phyloP scores from a whole-genome alignment of 345 rosid genomes.

The Syzygium aromaticum region DNA sequence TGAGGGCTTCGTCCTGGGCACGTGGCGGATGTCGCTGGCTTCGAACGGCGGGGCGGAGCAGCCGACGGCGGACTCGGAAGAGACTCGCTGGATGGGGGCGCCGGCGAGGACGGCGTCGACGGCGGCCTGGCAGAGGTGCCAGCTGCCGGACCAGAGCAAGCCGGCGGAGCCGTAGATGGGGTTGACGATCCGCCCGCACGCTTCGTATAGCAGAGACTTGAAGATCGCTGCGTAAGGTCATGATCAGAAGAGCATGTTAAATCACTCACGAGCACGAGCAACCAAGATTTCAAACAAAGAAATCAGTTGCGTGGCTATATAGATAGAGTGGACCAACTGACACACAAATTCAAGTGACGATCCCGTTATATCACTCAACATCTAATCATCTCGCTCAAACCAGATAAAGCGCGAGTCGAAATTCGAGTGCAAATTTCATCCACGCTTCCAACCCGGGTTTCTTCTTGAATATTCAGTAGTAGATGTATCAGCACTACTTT shows the following conservation, averaged over 20 bases:
- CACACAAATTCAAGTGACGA: neutral
- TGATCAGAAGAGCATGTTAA: neutral
- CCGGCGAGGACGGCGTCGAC: slow-evolving; percentile 50
- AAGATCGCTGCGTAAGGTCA: slow-evolving; percentile 26
- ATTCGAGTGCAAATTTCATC: neutral
- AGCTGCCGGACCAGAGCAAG: slow-evolving; percentile 37
- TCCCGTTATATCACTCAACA: neutral
- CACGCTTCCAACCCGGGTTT: neutral
- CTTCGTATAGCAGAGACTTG: slow-evolving; percentile 52
- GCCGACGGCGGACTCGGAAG: slow-evolving; percentile 3
- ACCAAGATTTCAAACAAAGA: neutral
- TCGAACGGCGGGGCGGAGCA: neutral
- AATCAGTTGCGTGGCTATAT: neutral
- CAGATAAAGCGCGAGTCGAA: neutral
- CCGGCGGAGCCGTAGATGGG: slow-evolving; percentile 50
- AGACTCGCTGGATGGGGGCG: slow-evolving; percentile 7
- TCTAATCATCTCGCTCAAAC: neutral
- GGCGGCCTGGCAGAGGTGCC: slow-evolving; percentile 59
- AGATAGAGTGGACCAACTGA: neutral
- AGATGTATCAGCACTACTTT: neutral
- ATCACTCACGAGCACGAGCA: neutral
- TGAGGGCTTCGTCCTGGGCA: slow-evolving; percentile 6
- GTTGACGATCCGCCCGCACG: slow-evolving; percentile 49
- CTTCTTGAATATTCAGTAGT: neutral
- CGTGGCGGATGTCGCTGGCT: slow-evolving; percentile 28